phyloP scores from a whole-genome alignment of 2,329 filamentous ascomycete genomes.

The Xylariaceae sp. region DNA sequence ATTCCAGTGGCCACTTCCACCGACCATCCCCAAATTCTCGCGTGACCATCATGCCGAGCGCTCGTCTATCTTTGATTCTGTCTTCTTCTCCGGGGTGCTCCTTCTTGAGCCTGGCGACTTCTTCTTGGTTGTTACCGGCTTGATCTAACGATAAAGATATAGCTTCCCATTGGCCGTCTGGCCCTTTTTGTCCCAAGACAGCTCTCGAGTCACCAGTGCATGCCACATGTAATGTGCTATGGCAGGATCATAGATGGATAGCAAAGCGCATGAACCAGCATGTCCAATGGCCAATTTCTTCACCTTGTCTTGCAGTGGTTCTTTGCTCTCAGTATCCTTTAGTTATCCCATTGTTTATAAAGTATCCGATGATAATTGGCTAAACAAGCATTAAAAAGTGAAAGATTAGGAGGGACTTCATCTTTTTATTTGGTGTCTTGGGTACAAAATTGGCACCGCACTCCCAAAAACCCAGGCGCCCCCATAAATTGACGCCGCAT shows the following conservation, averaged over 20 bases:
- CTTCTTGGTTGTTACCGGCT: neutral
- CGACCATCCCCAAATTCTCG: neutral
- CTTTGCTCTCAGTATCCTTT: too few relatives aligned
- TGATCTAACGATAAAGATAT: neutral
- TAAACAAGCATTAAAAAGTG: too few relatives aligned
- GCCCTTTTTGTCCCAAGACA: neutral
- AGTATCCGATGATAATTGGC: too few relatives aligned
- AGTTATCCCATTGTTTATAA: too few relatives aligned
- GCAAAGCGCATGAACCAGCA: conserved; percentile 2
- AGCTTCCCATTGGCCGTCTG: neutral
- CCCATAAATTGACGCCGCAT: too few relatives aligned
- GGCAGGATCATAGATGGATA: neutral
- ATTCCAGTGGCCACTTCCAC: neutral
- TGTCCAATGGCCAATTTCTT: neutral
- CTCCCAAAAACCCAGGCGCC: too few relatives aligned
- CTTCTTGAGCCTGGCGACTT: neutral
- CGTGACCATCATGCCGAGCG: neutral
- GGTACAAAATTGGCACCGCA: too few relatives aligned
- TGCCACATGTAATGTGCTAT: neutral
- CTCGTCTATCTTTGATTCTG: neutral
- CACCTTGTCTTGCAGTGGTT: neutral
- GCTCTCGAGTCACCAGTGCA: conserved; percentile 2
- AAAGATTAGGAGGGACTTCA: too few relatives aligned
- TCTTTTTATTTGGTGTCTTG: too few relatives aligned
- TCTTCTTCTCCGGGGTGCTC: neutral